These are phyloP conservation scores for Arthroderma sp. DNA, from an alignment of 2,329 filamentous ascomycete species.

Conservation along the genomic window DNA sequence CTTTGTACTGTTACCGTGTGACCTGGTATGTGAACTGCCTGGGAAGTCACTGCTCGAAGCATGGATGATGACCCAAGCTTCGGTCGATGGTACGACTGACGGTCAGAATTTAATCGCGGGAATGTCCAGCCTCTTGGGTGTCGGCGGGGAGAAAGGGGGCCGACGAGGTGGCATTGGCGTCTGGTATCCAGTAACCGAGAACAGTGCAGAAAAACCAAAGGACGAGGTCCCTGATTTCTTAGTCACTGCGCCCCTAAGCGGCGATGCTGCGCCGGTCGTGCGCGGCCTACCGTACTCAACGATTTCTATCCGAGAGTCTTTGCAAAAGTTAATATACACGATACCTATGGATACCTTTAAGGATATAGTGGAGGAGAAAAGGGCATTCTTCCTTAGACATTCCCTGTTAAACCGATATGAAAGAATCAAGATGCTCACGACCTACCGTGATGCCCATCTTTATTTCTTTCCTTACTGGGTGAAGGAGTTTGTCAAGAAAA, in stretches of 20 bases:
- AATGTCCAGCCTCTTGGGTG: conserved; percentile 33
- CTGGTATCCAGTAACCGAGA: conserved; percentile 74
- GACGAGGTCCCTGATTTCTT: conserved; percentile 89
- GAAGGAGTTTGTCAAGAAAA: conserved; percentile 65
- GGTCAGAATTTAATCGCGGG: conserved; percentile 25
- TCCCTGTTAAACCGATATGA: conserved; percentile 62
- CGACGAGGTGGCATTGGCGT: conserved; percentile 72
- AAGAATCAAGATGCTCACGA: conserved; percentile 65
- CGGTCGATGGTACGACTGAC: conserved; percentile 48
- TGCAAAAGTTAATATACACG: conserved; percentile 71
- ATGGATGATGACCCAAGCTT: conserved; percentile 78
- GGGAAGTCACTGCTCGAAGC: conserved; percentile 73
- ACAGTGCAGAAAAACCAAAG: conserved; percentile 57
- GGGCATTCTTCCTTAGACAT: conserved; percentile 54
- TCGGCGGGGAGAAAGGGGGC: conserved; percentile 43
- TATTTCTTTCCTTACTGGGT: conserved; percentile 92
- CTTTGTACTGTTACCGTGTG: conserved; percentile 84
- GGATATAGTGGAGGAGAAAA: conserved; percentile 64
- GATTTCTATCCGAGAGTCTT: conserved; percentile 51
- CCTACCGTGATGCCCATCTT: conserved; percentile 80
- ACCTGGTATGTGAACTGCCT: conserved; percentile 79
- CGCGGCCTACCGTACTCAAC: conserved; percentile 34
- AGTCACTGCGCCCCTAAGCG: conserved; percentile 56
- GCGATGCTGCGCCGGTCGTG: conserved; percentile 37
- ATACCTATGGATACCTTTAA: conserved; percentile 83